Evolutionary conservation across 192 early-diverging fungal species (phyloP), one percentile per base, ranked within the genome.

Genomic region (Chytriomyces hyalinus): DNA sequence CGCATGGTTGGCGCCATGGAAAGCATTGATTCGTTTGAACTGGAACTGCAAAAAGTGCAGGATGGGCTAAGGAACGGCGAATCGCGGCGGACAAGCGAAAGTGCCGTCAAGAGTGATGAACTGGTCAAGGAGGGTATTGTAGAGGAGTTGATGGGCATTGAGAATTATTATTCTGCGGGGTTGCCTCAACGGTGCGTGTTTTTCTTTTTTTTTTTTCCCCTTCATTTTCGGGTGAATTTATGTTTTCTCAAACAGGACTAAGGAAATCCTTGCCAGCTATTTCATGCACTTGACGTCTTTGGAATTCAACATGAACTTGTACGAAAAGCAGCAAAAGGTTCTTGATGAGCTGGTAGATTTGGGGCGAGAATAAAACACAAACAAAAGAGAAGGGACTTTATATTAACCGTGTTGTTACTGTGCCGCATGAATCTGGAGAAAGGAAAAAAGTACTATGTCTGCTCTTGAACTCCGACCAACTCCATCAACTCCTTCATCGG

Each of bases 101-200:
- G 17, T 60, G 69, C 44, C n/a, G 22, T 6, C 8, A 59, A 22
- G n/a, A 22, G 48, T 45, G 60, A 71, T 11, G 74, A 69, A 17
- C 47, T 64, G 11, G 15, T 65, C 11, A 53, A 49, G 8, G 77
- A 78, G 20, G 53, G 65, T 5, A 43, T 74, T 45, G 48, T 74
- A 3, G 70, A 73, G 50, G 77, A 81, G 49, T 60, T 82, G 64
- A 26, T 24, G 24, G 79, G 80, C 5, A 62, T 84, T 22, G 83
- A 84, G 15, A 76, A 81, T 43, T 84, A 81, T 59, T 84, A 84
- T 74, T 73, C 80, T 1, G 74, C 75, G 26, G 67, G 75, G 15
- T 20, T 81, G 22, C 83, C 83, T 15, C 49, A 47, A 28, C 28
- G 80, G 78, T 80, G 73, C 20, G 43, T 43, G 17, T 13, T 24